These are phyloP conservation scores for Dryas alaskensis DNA, from an alignment of 306 rosid genomes.

Conservation along the genomic window DNA sequence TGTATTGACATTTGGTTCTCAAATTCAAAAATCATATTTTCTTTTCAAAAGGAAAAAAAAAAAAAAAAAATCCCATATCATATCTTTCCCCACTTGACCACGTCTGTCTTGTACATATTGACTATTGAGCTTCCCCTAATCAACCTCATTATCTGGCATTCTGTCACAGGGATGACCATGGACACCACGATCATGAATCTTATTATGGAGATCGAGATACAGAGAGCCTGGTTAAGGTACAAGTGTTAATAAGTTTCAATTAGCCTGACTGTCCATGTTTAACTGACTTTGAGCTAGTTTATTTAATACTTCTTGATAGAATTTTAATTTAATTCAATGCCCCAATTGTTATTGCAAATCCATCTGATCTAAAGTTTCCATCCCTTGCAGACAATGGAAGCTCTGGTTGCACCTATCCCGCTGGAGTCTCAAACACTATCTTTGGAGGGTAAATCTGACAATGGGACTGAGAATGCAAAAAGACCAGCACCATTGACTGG, in stretches of 20 bases:
- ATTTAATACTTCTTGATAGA: background rate
- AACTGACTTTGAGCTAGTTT: constrained; percentile 8
- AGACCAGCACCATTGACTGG: constrained; percentile 92
- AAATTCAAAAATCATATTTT: too few species aligned
- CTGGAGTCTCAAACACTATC: constrained; percentile 50
- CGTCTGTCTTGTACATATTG: background rate
- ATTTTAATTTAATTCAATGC: constrained; percentile 5
- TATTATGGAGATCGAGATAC: constrained; percentile 95
- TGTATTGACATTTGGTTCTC: too few species aligned
- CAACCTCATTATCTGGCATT: constrained; percentile 18
- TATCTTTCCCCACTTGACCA: background rate
- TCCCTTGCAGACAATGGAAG: constrained; percentile 65
- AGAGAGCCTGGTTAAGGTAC: constrained; percentile 85
- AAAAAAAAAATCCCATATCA: background rate
- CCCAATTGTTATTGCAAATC: constrained; percentile 26
- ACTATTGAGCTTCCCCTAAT: background rate
- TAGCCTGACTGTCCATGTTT: constrained; percentile 21
- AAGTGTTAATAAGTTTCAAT: constrained; percentile 17
- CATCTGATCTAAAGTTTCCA: constrained; percentile 29
- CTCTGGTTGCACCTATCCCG: constrained; percentile 59
- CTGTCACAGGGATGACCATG: constrained; percentile 72
- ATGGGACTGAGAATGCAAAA: constrained; percentile 45
- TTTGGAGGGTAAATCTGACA: constrained; percentile 59
- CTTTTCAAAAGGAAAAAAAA: too few species aligned
- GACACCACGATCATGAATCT: constrained; percentile 95